phyloP scores from a whole-genome alignment of 2,329 filamentous ascomycete genomes.

The Xylaria digitata region DNA sequence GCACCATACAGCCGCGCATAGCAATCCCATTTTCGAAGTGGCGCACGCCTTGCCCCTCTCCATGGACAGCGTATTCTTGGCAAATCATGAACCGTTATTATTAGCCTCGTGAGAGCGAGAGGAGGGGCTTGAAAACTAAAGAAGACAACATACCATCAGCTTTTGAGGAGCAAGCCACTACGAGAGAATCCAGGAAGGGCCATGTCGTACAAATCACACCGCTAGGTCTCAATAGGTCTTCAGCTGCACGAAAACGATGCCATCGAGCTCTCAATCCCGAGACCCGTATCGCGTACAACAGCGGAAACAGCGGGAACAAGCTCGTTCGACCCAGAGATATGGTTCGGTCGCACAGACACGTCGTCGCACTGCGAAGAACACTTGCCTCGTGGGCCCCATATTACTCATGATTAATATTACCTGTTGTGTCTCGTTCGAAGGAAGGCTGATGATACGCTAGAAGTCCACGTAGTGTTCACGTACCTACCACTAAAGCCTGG shows the following conservation, averaged over 20 bases:
- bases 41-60: constrained; percentile 20
- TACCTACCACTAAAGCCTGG: not conserved
- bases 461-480: constrained; percentile 1
- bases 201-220: constrained; percentile 30
- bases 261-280: not conserved
- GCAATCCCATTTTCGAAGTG: constrained; percentile 23
- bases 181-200: not conserved
- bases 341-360: constrained; percentile 31
- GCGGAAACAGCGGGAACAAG: constrained; percentile 25
- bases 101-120: not conserved
- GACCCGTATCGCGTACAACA: constrained; percentile 19
- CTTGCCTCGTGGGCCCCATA: constrained; percentile 33
- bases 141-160: constrained; percentile 9
- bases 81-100: constrained; percentile 12
- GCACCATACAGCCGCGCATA: constrained; percentile 28
- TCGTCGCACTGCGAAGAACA: constrained; percentile 31
- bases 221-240: constrained; percentile 10
- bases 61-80: constrained; percentile 28
- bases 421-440: constrained; percentile 6
- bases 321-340: constrained; percentile 29
- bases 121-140: constrained; percentile 7
- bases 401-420: not conserved
- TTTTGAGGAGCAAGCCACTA: constrained; percentile 20
- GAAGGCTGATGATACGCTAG: constrained; percentile 21
- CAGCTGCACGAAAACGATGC: constrained; percentile 18